phyloP scores from a whole-genome alignment of 495 filamentous ascomycete genomes.

The Hypoxylon lienhwacheense region DNA sequence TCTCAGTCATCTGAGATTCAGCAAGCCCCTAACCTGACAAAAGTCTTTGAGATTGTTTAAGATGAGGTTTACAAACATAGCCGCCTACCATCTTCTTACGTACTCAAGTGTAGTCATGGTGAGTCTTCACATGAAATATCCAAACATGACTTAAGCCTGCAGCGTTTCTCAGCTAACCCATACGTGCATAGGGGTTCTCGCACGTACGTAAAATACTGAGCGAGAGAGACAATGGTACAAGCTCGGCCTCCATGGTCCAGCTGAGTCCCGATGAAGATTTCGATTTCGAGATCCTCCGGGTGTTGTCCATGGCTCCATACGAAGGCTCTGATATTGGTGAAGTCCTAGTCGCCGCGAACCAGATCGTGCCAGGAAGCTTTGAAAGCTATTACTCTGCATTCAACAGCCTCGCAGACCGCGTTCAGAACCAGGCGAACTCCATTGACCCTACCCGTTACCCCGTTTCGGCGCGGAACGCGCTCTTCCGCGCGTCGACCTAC shows the following conservation, averaged over 20 bases:
- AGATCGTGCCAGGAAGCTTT: conserved; percentile 43
- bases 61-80: conserved; percentile 8
- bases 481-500: conserved; percentile 47
- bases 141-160: not conserved
- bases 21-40: not conserved
- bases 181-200: not conserved
- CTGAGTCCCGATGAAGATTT: conserved; percentile 38
- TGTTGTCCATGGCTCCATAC: conserved; percentile 34
- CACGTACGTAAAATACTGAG: not conserved
- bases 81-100: not conserved
- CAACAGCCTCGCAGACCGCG: conserved; percentile 37
- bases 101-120: conserved; percentile 16
- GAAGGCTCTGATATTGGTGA: conserved; percentile 43
- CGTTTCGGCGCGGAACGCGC: conserved; percentile 40
- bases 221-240: conserved; percentile 14
- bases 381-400: conserved; percentile 41
- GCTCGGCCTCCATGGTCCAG: conserved; percentile 19
- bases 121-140: not conserved
- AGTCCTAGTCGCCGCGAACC: conserved; percentile 40
- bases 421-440: conserved; percentile 4
- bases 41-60: not conserved
- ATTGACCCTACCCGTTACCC: conserved; percentile 24
- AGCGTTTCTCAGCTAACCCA: conserved; percentile 1
- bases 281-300: conserved; percentile 42
- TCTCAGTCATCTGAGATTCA: too few relatives aligned